Evolutionary conservation across 176 grass and related monocot genomes (phyloP).

Genomic region (Pontederia crassipes): DNA sequence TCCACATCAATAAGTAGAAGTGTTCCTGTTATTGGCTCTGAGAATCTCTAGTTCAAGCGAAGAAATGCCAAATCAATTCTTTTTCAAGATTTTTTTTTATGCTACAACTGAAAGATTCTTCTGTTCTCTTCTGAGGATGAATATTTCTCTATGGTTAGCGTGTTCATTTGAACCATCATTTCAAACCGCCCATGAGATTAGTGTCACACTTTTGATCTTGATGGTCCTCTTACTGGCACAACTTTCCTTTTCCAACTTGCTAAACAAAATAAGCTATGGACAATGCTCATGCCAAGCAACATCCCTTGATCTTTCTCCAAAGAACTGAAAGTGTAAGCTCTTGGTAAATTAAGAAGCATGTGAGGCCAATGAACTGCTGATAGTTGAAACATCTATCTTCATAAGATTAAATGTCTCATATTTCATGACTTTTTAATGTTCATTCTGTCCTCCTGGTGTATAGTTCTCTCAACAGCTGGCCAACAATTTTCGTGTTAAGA

Average conservation of each 20-base stretch:
- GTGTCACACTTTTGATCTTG: neutral
- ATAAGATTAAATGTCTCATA: neutral
- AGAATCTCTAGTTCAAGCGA: conserved; percentile 16
- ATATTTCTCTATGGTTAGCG: neutral
- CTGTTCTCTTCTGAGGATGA: neutral
- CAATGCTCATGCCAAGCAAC: neutral
- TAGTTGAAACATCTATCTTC: neutral
- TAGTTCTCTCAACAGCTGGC: conserved; percentile 1
- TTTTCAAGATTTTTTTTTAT: conserved; percentile 1
- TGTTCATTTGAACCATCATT: neutral
- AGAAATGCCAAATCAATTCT: conserved; percentile 7
- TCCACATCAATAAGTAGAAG: conserved; percentile 20
- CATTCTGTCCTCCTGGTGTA: neutral
- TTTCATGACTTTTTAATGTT: neutral
- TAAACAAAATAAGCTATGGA: conserved; percentile 6
- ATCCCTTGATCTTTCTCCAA: neutral
- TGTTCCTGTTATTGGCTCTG: neutral
- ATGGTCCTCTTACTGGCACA: conserved; percentile 1
- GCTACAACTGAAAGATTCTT: neutral
- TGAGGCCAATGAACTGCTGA: neutral
- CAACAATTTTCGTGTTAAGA: neutral
- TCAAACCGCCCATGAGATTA: neutral
- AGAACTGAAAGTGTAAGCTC: no score
- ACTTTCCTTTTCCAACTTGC: neutral
- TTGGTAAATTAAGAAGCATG: neutral